phyloP scores from a whole-genome alignment of 352 stramenopile species.

The Thalassiosira livingstoniorum region DNA sequence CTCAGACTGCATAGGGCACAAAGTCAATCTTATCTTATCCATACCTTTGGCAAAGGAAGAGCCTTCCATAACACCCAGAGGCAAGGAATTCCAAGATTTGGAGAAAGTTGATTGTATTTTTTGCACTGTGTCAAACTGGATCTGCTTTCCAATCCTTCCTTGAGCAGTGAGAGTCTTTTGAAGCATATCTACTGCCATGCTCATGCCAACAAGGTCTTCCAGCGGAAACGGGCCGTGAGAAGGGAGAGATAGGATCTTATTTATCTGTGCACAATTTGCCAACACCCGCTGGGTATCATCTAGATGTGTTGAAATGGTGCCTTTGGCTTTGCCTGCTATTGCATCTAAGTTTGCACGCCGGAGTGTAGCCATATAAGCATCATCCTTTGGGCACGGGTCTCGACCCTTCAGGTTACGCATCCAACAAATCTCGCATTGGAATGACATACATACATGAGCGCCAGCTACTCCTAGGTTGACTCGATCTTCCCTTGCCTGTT shows the following conservation, averaged over 20 bases:
- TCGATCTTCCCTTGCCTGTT: neutral
- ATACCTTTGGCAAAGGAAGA: constrained; percentile 26
- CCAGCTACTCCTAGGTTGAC: constrained; percentile 18
- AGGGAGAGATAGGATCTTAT: constrained; percentile 11
- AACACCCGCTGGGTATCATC: too few species aligned
- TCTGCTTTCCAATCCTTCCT: constrained; percentile 5
- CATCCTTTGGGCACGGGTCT: constrained; percentile 1
- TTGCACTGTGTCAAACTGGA: constrained; percentile 28
- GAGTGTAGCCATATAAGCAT: constrained; percentile 18
- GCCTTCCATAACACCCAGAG: constrained; percentile 2
- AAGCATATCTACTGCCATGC: constrained; percentile 47
- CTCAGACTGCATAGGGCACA: constrained; percentile 42
- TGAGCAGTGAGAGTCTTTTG: constrained; percentile 24
- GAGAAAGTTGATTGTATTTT: constrained; percentile 10
- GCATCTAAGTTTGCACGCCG: constrained; percentile 59
- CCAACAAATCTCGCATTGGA: constrained; percentile 49
- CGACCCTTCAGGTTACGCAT: constrained; percentile 27
- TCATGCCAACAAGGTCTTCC: constrained; percentile 42
- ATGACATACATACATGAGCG: constrained; percentile 16
- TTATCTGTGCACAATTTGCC: neutral
- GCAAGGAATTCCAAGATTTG: constrained; percentile 40
- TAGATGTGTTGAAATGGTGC: neutral
- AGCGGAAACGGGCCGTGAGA: constrained; percentile 22
- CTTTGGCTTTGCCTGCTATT: neutral
- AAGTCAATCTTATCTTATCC: constrained; percentile 4